Percentiles rank a stretch among this genome's conserved stretches.
Conservation (phyloP, 352 stramenopile species). For the Phytophthora pistaciae region DNA sequence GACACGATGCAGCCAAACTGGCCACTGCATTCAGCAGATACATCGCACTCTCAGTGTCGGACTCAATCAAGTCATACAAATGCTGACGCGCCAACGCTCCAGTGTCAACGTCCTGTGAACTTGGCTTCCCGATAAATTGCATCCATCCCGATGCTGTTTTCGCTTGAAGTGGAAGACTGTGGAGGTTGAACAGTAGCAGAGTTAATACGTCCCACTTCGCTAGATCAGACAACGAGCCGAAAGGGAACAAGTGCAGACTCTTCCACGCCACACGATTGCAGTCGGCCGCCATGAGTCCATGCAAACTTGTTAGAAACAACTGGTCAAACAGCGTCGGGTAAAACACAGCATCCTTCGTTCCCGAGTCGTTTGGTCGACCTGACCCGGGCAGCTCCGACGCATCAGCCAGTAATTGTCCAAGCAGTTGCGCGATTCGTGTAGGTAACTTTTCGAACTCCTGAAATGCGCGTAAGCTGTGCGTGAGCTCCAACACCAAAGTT, state of each 20-base stretch:
- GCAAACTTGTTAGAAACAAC: constrained; percentile 83
- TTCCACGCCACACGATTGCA: constrained; percentile 87
- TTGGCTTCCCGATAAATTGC: constrained; percentile 67
- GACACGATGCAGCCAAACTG: constrained; percentile 51
- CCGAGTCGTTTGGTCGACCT: constrained; percentile 9
- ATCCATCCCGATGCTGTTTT: constrained; percentile 73
- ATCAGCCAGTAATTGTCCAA: constrained; percentile 70
- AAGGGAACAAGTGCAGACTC: constrained; percentile 76
- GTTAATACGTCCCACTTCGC: constrained; percentile 88
- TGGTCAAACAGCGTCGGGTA: constrained; percentile 89
- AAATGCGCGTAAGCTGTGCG: constrained; percentile 70
- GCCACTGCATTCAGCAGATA: constrained; percentile 80
- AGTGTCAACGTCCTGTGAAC: constrained; percentile 37
- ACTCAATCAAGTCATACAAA: constrained; percentile 67
- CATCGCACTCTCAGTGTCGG: constrained; percentile 71
- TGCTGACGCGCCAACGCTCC: constrained; percentile 48
- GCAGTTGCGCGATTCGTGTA: constrained; percentile 69
- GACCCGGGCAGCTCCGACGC: constrained; percentile 65
- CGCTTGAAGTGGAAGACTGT: constrained; percentile 60
- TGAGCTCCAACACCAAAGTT: constrained; percentile 81
- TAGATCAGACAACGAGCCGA: constrained; percentile 69
- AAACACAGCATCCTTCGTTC: constrained; percentile 44
- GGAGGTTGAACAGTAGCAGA: constrained; percentile 78
- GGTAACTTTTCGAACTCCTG: constrained; percentile 88
- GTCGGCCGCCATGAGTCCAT: constrained; percentile 73